A percentile compares a stretch with the other conserved stretches of the same genome.
phyloP scores from a whole-genome alignment of 2,329 filamentous ascomycete species.

The Trichoderma atrobrunneum region DNA sequence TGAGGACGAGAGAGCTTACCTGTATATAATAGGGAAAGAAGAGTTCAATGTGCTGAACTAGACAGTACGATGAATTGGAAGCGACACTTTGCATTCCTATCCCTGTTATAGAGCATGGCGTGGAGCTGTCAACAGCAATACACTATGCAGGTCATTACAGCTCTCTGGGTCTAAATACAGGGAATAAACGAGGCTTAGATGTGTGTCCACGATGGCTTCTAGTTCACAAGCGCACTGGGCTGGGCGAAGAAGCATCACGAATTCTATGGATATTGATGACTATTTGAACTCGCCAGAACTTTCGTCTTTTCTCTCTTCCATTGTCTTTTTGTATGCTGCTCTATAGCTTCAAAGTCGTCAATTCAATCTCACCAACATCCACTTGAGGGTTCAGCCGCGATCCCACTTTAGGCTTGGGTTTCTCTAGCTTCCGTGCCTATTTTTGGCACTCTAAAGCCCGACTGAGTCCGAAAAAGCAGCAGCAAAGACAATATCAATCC shows the following conservation, averaged over 20 bases:
- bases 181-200: no score
- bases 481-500: background rate
- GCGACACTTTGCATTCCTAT: no score
- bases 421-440: background rate
- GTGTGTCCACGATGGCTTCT: no score
- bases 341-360: background rate
- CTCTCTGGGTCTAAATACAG: no score
- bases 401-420: background rate
- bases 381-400: background rate
- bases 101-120: no score
- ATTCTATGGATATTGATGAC: background rate
- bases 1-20: no score
- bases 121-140: no score
- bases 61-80: no score
- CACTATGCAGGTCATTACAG: no score
- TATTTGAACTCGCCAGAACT: background rate
- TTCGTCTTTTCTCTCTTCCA: background rate
- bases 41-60: background rate
- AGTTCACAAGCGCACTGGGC: no score
- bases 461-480: background rate
- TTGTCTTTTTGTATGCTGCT: background rate
- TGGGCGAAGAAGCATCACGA: background rate
- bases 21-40: no score
- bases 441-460: background rate
- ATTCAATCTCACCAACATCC: background rate